Base-by-base conservation (phyloP, 192 early-diverging fungal species). In the Linnemannia elongata region DNA sequence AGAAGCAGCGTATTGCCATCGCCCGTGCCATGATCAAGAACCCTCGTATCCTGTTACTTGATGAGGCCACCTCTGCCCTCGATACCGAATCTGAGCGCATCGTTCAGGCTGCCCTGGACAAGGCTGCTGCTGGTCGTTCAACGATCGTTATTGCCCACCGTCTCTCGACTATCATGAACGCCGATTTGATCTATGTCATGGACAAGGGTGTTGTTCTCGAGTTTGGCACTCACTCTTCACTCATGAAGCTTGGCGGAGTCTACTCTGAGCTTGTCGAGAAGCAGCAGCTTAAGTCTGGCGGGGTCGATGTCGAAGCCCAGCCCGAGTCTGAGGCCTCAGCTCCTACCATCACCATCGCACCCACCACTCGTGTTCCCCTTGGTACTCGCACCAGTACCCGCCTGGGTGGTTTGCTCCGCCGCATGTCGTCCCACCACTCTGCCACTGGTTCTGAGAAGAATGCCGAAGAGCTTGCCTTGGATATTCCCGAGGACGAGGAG, bases 1-100 rank as follows among this genome's bases (percentile, higher is more conserved):
- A 93, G 69, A 91, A 92, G 54, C 91, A 93, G 70, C 76, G 91
- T 70, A 96, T 98, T 80, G 97, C 97, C 75, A 98, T 99, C 91
- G 96, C 97, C 3, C 89, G 96, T 30, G 96, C 96, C 7, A 89
- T 97, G 77, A 92, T 97, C 74, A 94, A 94, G 75, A 91, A 93
- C 76, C 97, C 97, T 0, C 86, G 83, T 5, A 92, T 97, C 13
- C 81, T 97, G 41, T 81, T 97, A 2, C 86, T 97, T 27, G 96
- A 97, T 71, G 96, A 96, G 80, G 94, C 95, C 2, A 96, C 96
- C 12, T 93, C 92, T 18, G 96, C 96, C 1, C 78, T 97, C 60
- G 96, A 96, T 74, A 93, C 94, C 20, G 94, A 92, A 60, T 91
- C 91, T 27, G 95, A 94, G 82, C 74, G 90, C 10, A 78, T 91